Evolutionary conservation across 345 rosid species (phyloP).

Genomic region (Citrus sinensis): DVS_A1.0 CM039168.1:2330001-2330500

Average conservation of each 20-base stretch:
- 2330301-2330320: not conserved
- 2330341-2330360: not conserved
- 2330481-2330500: no score
- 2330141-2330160: not conserved
- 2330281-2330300: not conserved
- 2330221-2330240: not conserved
- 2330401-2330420: no score
- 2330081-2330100: slow-evolving; percentile 10
- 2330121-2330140: slow-evolving; percentile 13
- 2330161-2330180: not conserved
- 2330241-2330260: no score
- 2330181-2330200: slow-evolving; percentile 3
- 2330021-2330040: not conserved
- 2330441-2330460: no score
- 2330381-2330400: no score
- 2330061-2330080: not conserved
- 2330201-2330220: not conserved
- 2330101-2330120: slow-evolving; percentile 21
- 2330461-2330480: accelerated
- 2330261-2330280: no score
- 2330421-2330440: no score
- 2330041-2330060: not conserved
- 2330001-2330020: not conserved
- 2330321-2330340: not conserved
- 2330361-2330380: no score